Evolutionary conservation across 371 early-diverging fungal genomes (phyloP).

Genomic region (Rhizomucor miehei): DNA sequence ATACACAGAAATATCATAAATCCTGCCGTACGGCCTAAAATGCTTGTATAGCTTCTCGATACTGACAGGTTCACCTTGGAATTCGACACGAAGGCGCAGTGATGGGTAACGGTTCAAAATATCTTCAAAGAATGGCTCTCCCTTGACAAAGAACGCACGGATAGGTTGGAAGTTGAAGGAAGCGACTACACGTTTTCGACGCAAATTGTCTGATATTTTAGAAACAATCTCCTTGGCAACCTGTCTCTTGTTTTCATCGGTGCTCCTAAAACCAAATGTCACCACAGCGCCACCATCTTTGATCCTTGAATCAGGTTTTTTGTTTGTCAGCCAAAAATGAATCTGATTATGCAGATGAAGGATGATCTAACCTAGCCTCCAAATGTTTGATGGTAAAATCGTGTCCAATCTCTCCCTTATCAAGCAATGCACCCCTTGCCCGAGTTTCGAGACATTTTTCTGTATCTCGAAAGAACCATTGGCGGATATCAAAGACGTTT

Average conservation of each 20-base stretch:
- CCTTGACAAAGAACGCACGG: conserved; percentile 67
- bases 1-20: conserved; percentile 69
- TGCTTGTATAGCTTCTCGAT: conserved; percentile 72
- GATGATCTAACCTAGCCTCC: conserved; percentile 28
- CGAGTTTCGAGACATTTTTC: conserved; percentile 27
- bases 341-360: not conserved
- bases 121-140: conserved; percentile 88
- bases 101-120: conserved; percentile 75
- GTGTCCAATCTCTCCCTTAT: conserved; percentile 21
- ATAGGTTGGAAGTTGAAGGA: conserved; percentile 64
- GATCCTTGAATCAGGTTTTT: conserved; percentile 20
- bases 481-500: conserved; percentile 37
- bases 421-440: conserved; percentile 27
- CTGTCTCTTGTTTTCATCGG: conserved; percentile 16
- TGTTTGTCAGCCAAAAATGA: not conserved
- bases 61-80: conserved; percentile 65
- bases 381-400: conserved; percentile 32
- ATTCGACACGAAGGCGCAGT: conserved; percentile 65
- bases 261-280: conserved; percentile 33
- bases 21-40: conserved; percentile 79
- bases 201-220: conserved; percentile 33
- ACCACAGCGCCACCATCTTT: conserved; percentile 53
- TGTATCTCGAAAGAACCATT: conserved; percentile 32
- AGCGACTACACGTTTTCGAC: conserved; percentile 37
- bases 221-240: conserved; percentile 33